Base-by-base conservation (phyloP, 768 basidiomycete species). In the Amanita jacksonii region DNA sequence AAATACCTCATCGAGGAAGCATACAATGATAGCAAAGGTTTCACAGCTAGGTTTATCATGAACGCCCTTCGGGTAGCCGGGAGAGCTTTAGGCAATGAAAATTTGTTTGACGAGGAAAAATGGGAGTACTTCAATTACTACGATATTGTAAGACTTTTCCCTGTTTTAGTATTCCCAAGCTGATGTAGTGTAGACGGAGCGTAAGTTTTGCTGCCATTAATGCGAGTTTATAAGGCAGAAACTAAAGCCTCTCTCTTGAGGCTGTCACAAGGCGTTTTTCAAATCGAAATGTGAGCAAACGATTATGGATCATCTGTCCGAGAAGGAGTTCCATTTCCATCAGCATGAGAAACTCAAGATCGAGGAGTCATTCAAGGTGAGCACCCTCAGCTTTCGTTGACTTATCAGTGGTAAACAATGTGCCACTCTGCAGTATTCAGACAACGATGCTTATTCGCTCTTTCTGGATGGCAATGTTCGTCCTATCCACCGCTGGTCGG, bases 281-380 rank as follows among this genome's bases (percentile, higher is more conserved):
- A 76, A 73, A 53, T 87, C 87, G 3, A 75, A 73, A 41, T 64
- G 60, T 20, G 52, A 68, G 2, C 87, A 91, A 47, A 66, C 62
- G 2, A 54, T 96, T 23, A 51, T 59, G 5, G 64, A 84, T 23
- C 76, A 79, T 0, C 59, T 60, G 2, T 66, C 61, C 6, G 51
- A 69, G 9, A 57, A 67, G 34, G 58, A 62, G 10, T 57, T 85
- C 34, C 51, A 57, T 7, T 85, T 99, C 54, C 59, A 67, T 5
- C 62, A 81, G 46, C 78, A 75, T 47, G 96, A 99, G 60, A 65
- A 82, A 22, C 57, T 99, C 50, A 79, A 85, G 51, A 78, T 98
- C 33, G 96, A 98, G 57, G 73, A 81, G 51, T 91, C 89, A 31
- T 69, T 81, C 59, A 99, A 97, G 76, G 92, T 89, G 52, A 46